Conservation (phyloP, 495 filamentous ascomycete genomes). For the Penicilliopsis zonata region DNA sequence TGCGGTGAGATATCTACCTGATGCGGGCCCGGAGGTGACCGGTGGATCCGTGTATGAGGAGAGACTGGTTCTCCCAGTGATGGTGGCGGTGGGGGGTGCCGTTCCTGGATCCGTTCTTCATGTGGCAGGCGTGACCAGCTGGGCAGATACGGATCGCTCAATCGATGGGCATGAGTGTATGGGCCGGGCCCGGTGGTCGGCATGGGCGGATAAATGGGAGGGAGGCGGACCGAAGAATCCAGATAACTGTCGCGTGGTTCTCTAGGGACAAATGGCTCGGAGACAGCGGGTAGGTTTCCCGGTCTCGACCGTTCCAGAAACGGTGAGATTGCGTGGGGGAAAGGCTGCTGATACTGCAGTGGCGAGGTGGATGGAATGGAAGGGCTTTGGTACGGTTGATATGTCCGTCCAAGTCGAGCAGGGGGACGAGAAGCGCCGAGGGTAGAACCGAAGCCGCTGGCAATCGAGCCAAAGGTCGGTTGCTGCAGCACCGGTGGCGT, state of each 20-base stretch:
- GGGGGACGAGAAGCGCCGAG: constrained; percentile 14
- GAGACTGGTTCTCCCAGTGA: constrained; percentile 18
- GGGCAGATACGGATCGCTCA: constrained; percentile 28
- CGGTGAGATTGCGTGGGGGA: constrained; percentile 14
- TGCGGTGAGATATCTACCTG: too few relatives aligned
- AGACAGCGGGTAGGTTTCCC: constrained; percentile 14
- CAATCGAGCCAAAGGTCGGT: constrained; percentile 15
- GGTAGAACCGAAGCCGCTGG: constrained; percentile 18
- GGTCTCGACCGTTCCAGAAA: constrained; percentile 16
- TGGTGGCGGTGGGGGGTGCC: constrained; percentile 3
- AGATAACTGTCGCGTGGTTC: constrained; percentile 21
- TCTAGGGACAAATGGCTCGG: constrained; percentile 14
- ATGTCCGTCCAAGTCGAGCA: constrained; percentile 18
- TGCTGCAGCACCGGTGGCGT: constrained; percentile 15
- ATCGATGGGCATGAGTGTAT: constrained; percentile 18
- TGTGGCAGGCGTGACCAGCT: constrained; percentile 14
- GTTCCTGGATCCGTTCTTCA: constrained; percentile 8
- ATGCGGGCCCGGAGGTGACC: constrained; percentile 7
- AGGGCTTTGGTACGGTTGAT: constrained; percentile 16
- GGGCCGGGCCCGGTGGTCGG: constrained; percentile 14
- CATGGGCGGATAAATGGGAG: constrained; percentile 27
- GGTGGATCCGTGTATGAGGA: constrained; percentile 13
- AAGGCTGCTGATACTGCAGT: constrained; percentile 21
- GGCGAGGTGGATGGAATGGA: constrained; percentile 23
- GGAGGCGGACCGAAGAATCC: constrained; percentile 30